phyloP scores from a whole-genome alignment of 1,284 basidiomycete species.

The Albatrellus sp. region DNA sequence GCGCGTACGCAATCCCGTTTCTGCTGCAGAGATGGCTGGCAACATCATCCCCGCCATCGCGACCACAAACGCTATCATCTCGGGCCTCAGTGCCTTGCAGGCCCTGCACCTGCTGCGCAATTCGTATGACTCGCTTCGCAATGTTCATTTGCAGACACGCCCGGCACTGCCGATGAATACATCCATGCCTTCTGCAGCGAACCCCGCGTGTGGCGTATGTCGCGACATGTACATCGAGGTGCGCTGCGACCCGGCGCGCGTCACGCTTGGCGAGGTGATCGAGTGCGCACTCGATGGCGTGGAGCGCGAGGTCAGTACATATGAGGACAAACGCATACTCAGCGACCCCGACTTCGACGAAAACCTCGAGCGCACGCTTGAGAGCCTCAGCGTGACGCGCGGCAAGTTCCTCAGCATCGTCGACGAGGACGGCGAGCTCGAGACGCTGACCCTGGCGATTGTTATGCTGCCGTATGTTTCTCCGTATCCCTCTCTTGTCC shows the following conservation, averaged over 20 bases:
- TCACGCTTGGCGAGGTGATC: constrained; percentile 66
- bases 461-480: constrained; percentile 56
- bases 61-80: constrained; percentile 96
- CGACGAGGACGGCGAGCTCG: constrained; percentile 77
- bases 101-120: constrained; percentile 73
- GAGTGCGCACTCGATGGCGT: constrained; percentile 32
- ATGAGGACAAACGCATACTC: constrained; percentile 74
- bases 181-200: constrained; percentile 52
- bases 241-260: constrained; percentile 51
- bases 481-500: constrained; percentile 9
- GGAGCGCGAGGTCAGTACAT: constrained; percentile 64
- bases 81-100: constrained; percentile 89
- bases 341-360: constrained; percentile 88
- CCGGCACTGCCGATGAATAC: constrained; percentile 63
- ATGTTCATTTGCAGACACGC: constrained; percentile 67
- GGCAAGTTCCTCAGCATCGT: constrained; percentile 81
- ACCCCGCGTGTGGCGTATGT: constrained; percentile 74
- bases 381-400: constrained; percentile 54
- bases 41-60: constrained; percentile 99
- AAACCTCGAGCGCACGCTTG: constrained; percentile 62
- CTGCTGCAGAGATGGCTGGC: constrained; percentile 83
- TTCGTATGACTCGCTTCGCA: constrained; percentile 45
- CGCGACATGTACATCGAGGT: constrained; percentile 74
- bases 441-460: constrained; percentile 64
- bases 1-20: background rate